Evolutionary conservation across 2,329 filamentous ascomycete genomes (phyloP), one percentile per base, ranked within the genome.

Genomic region (Phyllosticta citribraziliensis): DNA sequence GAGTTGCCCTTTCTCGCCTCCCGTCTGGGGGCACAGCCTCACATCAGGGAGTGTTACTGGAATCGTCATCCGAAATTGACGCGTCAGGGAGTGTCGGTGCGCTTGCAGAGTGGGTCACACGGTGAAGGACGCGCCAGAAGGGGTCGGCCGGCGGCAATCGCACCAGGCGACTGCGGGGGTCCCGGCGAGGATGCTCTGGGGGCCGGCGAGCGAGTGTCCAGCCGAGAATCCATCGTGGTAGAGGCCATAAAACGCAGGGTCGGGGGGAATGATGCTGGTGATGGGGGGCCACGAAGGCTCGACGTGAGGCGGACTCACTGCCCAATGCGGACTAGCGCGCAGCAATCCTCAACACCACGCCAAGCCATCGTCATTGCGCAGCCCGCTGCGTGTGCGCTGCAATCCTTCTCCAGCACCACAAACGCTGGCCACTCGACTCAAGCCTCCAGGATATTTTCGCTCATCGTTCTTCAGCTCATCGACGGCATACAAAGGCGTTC

Each of bases 1-100:
- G 52, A 25, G 33, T 24, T 25, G 52, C 52, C 40, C 27, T 20
- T 53, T 19, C 25, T 55, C 57, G 52, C 30, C 50, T 19, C 53
- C 35, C 58, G 25, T 27, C 40, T 52, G 51, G 53, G 54, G 55
- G 27, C 40, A 55, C 54, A 53, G 52, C 52, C 52, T 53, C 52
- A n/a, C 40, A 27, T 53, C 52, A 53, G 52, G 52, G 52, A 53
- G 52, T 22, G 20, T 19, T 55, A 27, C 27, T 27, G 54, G 54
- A 20, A 35, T 55, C 52, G 19, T 47, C 40, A 19, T 60, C 60
- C 60, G 60, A 62, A 62, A 62, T 62, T 62, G 60, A 62, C 60
- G 60, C 60, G 60, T 62, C 53, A 62, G 55, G 33, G 52, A 60
- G 52, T 17, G 55, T 62, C 55, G 55, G 60, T 30, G 60, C 60